These are phyloP conservation scores for Ceratocystis smalleyi DNA, from an alignment of 2,329 filamentous ascomycete species.

Conservation along the genomic window DNA sequence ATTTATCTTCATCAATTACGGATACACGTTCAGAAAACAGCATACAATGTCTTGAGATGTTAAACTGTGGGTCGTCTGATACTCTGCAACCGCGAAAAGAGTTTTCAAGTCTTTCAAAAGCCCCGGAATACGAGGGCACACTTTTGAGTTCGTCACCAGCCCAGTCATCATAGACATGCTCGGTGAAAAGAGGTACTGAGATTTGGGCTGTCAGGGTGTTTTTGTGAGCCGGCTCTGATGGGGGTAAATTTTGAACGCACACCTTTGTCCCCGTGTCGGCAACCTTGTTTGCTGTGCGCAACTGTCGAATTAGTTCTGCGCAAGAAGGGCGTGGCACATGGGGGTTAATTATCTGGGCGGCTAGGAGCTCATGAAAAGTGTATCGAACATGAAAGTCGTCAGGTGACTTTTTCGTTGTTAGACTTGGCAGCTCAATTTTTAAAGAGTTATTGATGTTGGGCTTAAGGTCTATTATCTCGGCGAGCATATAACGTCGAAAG, in stretches of 20 bases:
- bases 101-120: conserved; percentile 1
- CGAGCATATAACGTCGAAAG: not conserved
- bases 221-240: not conserved
- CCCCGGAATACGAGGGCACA: not conserved
- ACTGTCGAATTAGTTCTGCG: conserved; percentile 12
- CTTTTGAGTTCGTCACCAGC: not conserved
- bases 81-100: not conserved
- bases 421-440: not conserved
- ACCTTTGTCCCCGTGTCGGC: not conserved
- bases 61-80: conserved; percentile 9
- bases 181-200: conserved; percentile 5
- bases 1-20: conserved; percentile 3
- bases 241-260: not conserved
- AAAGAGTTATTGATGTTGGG: not conserved
- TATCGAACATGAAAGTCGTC: conserved; percentile 7
- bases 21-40: conserved; percentile 4
- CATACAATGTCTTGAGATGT: conserved; percentile 9
- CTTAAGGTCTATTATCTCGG: not conserved
- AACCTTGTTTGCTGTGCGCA: not conserved
- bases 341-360: not conserved
- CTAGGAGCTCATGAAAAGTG: conserved; percentile 10
- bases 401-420: not conserved
- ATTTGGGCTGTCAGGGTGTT: not conserved
- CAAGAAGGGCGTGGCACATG: conserved; percentile 8
- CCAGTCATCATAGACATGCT: not conserved